Conservation (phyloP, 495 filamentous ascomycete genomes). For the Rhizodiscina lignyota region DNA sequence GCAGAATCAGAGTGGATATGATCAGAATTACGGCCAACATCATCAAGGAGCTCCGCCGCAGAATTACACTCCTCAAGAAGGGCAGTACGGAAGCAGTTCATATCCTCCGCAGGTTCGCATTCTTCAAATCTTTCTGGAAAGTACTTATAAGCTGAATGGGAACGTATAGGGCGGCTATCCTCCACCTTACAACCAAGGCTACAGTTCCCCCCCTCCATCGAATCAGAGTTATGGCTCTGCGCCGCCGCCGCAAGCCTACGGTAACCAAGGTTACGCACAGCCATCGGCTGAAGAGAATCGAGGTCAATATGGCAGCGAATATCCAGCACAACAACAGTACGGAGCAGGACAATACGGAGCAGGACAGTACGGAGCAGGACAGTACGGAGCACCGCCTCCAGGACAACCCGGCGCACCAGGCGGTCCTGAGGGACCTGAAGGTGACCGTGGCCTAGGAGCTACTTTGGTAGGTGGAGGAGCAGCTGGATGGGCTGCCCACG, state of each 20-base stretch:
- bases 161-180: background rate
- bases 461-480: constrained; percentile 36
- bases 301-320: constrained; percentile 5
- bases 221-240: no score
- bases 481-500: constrained; percentile 34
- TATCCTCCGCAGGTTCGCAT: constrained; percentile 2
- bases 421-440: constrained; percentile 18
- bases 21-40: constrained; percentile 7
- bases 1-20: background rate
- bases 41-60: constrained; percentile 1
- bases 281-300: constrained; percentile 11
- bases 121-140: background rate
- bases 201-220: no score
- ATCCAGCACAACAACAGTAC: constrained; percentile 13
- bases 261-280: constrained; percentile 4
- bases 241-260: constrained; percentile 6
- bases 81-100: constrained; percentile 11
- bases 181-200: no score
- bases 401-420: constrained; percentile 8
- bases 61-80: constrained; percentile 4
- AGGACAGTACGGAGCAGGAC: constrained; percentile 8
- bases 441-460: constrained; percentile 34
- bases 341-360: constrained; percentile 9
- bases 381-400: constrained; percentile 2
- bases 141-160: background rate